A percentile compares a stretch with the other conserved stretches of the same genome.
phyloP scores from a whole-genome alignment of 805 yeast species.

The Groenewaldozyma salmanticensis region DNA sequence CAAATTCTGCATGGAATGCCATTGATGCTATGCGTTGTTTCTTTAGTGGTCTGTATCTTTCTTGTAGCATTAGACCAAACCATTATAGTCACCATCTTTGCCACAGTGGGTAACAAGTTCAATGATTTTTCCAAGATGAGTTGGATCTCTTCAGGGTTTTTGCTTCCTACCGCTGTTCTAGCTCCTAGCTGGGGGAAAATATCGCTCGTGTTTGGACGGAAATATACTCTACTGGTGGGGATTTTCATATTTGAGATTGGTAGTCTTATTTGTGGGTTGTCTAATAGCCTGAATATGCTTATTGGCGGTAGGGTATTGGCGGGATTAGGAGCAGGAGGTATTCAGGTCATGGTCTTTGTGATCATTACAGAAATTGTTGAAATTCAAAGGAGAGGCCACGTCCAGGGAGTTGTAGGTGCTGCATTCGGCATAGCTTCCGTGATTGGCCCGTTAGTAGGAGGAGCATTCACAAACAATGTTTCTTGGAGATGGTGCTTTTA shows the following conservation, averaged over 20 bases:
- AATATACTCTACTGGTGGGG: constrained; percentile 30
- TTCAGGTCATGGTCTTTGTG: constrained; percentile 66
- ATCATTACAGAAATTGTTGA: constrained; percentile 70
- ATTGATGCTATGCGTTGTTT: constrained; percentile 11
- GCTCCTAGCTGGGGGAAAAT: constrained; percentile 57
- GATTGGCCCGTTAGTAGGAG: constrained; percentile 48
- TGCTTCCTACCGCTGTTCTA: constrained; percentile 52
- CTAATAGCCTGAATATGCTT: constrained; percentile 40
- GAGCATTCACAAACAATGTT: constrained; percentile 36
- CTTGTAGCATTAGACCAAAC: constrained; percentile 39
- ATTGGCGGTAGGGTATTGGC: constrained; percentile 71
- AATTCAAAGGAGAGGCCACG: constrained; percentile 64
- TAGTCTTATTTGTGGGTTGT: constrained; percentile 35
- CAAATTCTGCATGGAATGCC: constrained; percentile 17
- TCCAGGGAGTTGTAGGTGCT: constrained; percentile 57
- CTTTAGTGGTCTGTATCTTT: constrained; percentile 16
- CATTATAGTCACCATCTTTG: constrained; percentile 43
- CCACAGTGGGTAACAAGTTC: constrained; percentile 43
- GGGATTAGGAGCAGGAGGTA: constrained; percentile 87
- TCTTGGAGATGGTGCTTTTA: constrained; percentile 50
- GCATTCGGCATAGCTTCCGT: constrained; percentile 29
- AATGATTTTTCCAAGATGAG: constrained; percentile 34
- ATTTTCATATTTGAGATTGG: constrained; percentile 34
- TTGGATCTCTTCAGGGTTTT: constrained; percentile 59
- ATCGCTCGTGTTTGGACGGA: constrained; percentile 39